Evolutionary conservation across 805 yeast genomes (phyloP).

Genomic region (Saccharomycopsis selenospora): DNA sequence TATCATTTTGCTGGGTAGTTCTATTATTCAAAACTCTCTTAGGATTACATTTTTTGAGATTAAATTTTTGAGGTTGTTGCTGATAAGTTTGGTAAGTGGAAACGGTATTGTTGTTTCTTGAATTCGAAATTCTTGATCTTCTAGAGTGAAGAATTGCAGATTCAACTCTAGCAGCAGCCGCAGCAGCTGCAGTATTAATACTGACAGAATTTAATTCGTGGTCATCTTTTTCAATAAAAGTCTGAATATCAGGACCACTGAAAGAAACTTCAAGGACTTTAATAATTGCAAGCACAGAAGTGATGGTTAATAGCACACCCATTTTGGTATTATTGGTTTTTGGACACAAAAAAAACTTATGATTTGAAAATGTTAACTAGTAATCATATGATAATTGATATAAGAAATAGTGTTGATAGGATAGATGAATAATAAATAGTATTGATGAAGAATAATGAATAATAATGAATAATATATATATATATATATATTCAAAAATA

Average conservation of each 20-base stretch:
- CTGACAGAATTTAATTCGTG: neutral
- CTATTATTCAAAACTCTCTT: constrained; percentile 6
- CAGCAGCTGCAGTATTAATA: neutral
- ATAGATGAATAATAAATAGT: too few relatives aligned
- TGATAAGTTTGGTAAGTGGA: neutral
- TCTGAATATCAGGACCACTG: constrained; percentile 6
- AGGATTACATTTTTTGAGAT: constrained; percentile 5
- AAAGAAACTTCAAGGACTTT: constrained; percentile 15
- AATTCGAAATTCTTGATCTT: too few relatives aligned
- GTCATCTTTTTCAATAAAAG: constrained; percentile 1
- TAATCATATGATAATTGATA: too few relatives aligned
- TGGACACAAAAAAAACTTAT: too few relatives aligned
- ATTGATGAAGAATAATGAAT: too few relatives aligned
- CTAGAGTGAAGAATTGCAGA: too few relatives aligned
- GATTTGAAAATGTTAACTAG: too few relatives aligned
- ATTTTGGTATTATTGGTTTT: too few relatives aligned
- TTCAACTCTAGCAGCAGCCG: neutral
- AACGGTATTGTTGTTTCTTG: neutral
- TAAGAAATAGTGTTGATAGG: too few relatives aligned
- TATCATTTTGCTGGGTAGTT: constrained; percentile 6
- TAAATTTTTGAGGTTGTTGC: neutral
- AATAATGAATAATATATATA: too few relatives aligned
- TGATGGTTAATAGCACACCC: constrained; percentile 15
- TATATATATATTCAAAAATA: too few relatives aligned
- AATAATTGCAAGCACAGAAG: constrained; percentile 11